Evolutionary conservation across 148 eudicot genomes (phyloP).

Genomic region (Chenopodium suecicum): DNA sequence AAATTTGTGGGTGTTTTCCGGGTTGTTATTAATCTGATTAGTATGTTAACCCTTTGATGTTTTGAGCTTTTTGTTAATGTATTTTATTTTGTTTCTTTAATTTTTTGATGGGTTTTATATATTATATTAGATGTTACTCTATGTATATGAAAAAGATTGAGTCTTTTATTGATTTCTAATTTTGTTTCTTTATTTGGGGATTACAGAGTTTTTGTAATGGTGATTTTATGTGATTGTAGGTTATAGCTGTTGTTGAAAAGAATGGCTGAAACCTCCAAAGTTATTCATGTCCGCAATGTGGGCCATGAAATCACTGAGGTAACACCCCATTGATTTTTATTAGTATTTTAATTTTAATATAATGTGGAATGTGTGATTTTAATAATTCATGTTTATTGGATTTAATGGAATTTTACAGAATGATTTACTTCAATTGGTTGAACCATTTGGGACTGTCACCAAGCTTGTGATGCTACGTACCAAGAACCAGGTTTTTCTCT

Average conservation of each 20-base stretch:
- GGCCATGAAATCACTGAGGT: slow-evolving; percentile 51
- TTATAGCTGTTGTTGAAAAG: slow-evolving; percentile 14
- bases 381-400: slow-evolving; percentile 6
- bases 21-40: neutral
- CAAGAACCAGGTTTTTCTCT: slow-evolving; percentile 37
- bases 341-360: neutral
- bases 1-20: neutral
- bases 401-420: slow-evolving; percentile 21
- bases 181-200: neutral
- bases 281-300: slow-evolving; percentile 47
- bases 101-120: neutral
- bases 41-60: neutral
- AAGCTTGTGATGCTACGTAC: slow-evolving; percentile 46
- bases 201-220: neutral
- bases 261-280: slow-evolving; percentile 46
- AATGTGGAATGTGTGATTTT: neutral
- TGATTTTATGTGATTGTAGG: slow-evolving; percentile 9
- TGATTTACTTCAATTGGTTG: slow-evolving; percentile 42
- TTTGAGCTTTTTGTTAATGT: neutral
- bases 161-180: neutral
- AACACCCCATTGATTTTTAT: neutral
- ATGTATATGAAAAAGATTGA: slow-evolving; percentile 4
- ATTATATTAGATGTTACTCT: neutral
- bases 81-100: neutral
- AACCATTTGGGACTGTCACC: slow-evolving; percentile 38